phyloP scores from a whole-genome alignment of 2,329 filamentous ascomycete genomes.

The Diaporthe caulivora region DNA sequence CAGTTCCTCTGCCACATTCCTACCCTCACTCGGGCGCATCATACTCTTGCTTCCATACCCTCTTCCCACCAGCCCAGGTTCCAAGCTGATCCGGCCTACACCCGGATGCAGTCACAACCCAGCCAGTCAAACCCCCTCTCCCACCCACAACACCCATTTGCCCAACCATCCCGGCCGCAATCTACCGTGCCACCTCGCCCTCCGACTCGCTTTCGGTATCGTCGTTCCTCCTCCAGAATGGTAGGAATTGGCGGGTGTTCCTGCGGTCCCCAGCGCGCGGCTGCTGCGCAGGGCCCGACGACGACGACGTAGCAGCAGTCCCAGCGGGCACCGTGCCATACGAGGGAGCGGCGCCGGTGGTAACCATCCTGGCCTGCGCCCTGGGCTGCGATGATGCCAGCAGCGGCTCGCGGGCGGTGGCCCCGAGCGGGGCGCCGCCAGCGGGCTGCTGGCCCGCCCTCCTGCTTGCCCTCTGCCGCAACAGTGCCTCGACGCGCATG shows the following conservation, averaged over 20 bases:
- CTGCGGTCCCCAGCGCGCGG: background rate
- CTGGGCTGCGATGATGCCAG: slow-evolving; percentile 34
- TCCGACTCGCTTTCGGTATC: slow-evolving; percentile 35
- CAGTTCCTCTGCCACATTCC: background rate
- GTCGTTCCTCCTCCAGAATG: slow-evolving; percentile 38
- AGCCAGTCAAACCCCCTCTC: background rate
- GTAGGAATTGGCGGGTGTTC: slow-evolving; percentile 25
- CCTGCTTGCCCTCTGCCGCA: slow-evolving; percentile 27
- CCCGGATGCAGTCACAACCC: background rate
- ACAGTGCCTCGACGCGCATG: slow-evolving; percentile 31
- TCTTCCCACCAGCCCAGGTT: background rate
- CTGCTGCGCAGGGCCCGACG: background rate
- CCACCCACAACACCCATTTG: too few species aligned
- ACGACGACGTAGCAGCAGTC: background rate
- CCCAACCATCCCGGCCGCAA: background rate
- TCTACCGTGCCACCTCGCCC: background rate
- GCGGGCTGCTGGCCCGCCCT: background rate
- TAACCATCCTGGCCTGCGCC: slow-evolving; percentile 26
- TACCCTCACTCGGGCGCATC: background rate
- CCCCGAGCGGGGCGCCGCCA: background rate
- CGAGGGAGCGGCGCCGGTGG: slow-evolving; percentile 6
- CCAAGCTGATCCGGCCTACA: too few species aligned
- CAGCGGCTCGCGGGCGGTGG: slow-evolving; percentile 21
- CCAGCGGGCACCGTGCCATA: slow-evolving; percentile 30
- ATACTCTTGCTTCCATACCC: background rate